Evolutionary conservation across 1,139 yeast species (phyloP), one percentile per base, ranked within the genome.

Genomic region (Insectozyma bohioensis): DNA sequence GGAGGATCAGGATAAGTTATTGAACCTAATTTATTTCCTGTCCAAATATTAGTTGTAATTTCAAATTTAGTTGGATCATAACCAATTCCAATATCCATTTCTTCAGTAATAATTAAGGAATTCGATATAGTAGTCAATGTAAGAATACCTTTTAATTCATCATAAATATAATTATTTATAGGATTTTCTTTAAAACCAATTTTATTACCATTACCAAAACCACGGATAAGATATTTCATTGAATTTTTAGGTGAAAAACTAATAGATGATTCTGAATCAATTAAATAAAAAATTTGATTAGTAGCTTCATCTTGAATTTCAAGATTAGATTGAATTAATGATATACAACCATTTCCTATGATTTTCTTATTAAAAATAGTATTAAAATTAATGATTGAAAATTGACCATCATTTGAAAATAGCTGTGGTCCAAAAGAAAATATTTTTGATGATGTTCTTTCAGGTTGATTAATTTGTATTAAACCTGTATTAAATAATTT

Each of bases 181-280:
- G 56, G 40, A 6, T 57, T 41, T 17, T 44, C 16, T 26, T 40
- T 43, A 14, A 58, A 26, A 30, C 56, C 60, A 31, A 62, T 47
- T 11, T 40, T 36, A 33, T 62, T 62, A 6, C 61, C 58, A 33
- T 45, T 46, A 34, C 67, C 67, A 35, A 51, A 61, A 20, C 65
- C 66, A 19, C 51, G 52, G 6, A 10, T 9, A 3, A 4, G 26
- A 24, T 13, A 24, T 5, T 24, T 15, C 26, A 13, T 12, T 22
- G 24, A 22, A 10, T 22, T 22, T 10, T 12, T 22, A 16, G 61
- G 64, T 6, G n/a, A n/a, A n/a, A n/a, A n/a, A n/a, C n/a, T n/a
- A 22, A 59, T 24, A 11, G 49, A 28, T 1, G 64, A 52, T 4
- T 37, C 24, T 1, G 48, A 16, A 12, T 48, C 31, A 23, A 48